These are phyloP conservation scores for Linderina pennispora DNA, from an alignment of 192 early-diverging fungal genomes.

Conservation along the genomic window DNA sequence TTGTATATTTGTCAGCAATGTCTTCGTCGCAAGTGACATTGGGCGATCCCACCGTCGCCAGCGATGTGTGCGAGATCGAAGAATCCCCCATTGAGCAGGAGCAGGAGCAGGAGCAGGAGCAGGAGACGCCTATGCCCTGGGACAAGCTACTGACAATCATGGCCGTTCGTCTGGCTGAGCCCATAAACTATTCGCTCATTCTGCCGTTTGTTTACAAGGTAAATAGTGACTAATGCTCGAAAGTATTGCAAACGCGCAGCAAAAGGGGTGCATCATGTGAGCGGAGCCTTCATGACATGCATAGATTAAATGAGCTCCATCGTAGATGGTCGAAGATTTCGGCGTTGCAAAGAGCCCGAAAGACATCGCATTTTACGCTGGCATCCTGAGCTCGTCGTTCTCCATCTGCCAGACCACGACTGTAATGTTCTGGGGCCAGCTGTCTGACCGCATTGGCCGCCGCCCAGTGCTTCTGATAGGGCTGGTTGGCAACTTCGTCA, in stretches of 20 bases:
- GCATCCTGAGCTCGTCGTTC: slow-evolving; percentile 48
- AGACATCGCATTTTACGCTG: slow-evolving; percentile 72
- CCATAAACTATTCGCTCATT: slow-evolving; percentile 62
- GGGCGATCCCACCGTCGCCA: too few species aligned
- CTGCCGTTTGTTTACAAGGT: slow-evolving; percentile 74
- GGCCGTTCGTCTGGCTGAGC: slow-evolving; percentile 51
- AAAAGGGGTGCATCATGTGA: too few species aligned
- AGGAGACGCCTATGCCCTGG: slow-evolving; percentile 34
- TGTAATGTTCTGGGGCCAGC: slow-evolving; percentile 60
- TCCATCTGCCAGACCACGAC: slow-evolving; percentile 48
- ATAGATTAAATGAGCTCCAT: not conserved
- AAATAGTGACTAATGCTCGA: too few species aligned
- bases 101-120: too few species aligned
- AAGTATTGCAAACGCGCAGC: not conserved
- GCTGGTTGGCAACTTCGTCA: slow-evolving; percentile 67
- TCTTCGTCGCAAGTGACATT: too few species aligned
- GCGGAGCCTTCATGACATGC: not conserved
- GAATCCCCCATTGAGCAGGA: too few species aligned
- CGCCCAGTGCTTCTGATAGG: slow-evolving; percentile 76
- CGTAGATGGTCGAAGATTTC: slow-evolving; percentile 64
- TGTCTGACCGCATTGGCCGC: slow-evolving; percentile 78
- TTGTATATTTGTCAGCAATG: too few species aligned
- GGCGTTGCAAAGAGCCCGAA: slow-evolving; percentile 62
- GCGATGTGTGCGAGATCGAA: too few species aligned
- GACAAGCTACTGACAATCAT: slow-evolving; percentile 15